Evolutionary conservation across 331 rosid genomes (phyloP), one percentile per base, ranked within the genome.

Genomic region (Quercus lobata): DNA sequence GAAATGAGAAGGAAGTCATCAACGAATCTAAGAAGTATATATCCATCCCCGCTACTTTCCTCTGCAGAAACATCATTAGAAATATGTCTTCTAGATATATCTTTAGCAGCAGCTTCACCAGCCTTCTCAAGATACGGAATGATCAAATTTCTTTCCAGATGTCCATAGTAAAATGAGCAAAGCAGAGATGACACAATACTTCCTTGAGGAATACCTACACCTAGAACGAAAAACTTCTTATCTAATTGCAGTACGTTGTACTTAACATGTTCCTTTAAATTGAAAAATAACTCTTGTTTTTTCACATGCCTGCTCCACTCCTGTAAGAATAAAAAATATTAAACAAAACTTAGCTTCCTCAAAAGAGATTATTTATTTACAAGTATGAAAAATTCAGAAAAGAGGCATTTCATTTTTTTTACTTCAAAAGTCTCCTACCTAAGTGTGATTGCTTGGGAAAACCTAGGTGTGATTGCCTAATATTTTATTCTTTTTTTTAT

Each of bases 151-250:
- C 81, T 87, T 73, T 94, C 98, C 85, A 94, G 84, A 82, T 94
- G 94, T 57, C 97, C 97, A 37, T 85, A 92, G 86, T 91, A 92
- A 5, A 91, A 85, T 68, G 97, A 91, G 89, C 97, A 92, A 76
- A 94, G 98, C 86, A 94, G 81, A 80, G 97, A 69, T 4, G 98
- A 94, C 74, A 91, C 76, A 86, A 95, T 71, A 69, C 98, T 96
- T 90, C 98, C 98, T 85, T 95, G 98, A 72, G 97, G 86, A 89
- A 95, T 92, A 65, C 98, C 98, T 41, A 90, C 86, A 71, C 84
- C 84, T 91, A 91, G 97, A 87, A 91, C 70, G 85, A 86, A 95
- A 76, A 95, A 90, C 60, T 83, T 92, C 57, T 89, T 88, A 83
- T 90, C 90, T 41, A 95, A 89, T 71, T 57, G 92, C 84, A 95